A percentile compares a stretch with the other conserved stretches of the same genome.
Evolutionary conservation across 225 moss, liverwort and hornwort genomes (phyloP).

Genomic region (Pleurozium schreberi): DNA sequence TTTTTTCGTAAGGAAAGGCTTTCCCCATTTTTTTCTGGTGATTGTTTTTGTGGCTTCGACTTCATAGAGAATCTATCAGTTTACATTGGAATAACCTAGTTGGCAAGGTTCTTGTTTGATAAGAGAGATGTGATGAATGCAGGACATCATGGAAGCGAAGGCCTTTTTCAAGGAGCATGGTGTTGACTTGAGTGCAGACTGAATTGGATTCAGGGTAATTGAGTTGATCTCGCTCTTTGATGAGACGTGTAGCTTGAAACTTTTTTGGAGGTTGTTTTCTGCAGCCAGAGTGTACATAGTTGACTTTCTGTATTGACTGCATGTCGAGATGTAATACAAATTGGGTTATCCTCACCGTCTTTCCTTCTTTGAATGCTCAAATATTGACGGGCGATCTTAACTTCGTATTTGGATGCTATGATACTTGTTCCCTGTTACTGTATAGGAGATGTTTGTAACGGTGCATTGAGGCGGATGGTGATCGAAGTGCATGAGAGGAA

Average conservation of each 20-base stretch:
- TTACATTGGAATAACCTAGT: background rate
- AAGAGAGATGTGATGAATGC: background rate
- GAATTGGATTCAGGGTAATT: background rate
- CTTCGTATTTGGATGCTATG: background rate
- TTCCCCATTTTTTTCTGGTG: background rate
- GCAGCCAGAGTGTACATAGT: background rate
- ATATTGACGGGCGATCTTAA: too few relatives aligned
- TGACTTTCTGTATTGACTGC: background rate
- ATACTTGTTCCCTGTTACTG: background rate
- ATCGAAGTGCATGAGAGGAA: background rate
- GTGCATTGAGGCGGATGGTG: background rate
- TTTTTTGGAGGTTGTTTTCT: background rate
- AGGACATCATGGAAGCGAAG: conserved; percentile 81
- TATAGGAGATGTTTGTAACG: background rate
- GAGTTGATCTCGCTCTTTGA: background rate
- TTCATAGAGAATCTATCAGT: background rate
- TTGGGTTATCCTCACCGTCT: background rate
- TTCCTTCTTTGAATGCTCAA: background rate
- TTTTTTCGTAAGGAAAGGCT: background rate
- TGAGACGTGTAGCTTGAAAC: background rate
- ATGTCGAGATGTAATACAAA: background rate
- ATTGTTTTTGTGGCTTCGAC: background rate
- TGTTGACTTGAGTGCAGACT: conserved; percentile 39
- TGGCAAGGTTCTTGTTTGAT: background rate
- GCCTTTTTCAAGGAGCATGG: conserved; percentile 41